A percentile compares a stretch with the other conserved stretches of the same genome.
Evolutionary conservation across 2,329 filamentous ascomycete genomes (phyloP).

Genomic region (Beauveria varroae): DNA sequence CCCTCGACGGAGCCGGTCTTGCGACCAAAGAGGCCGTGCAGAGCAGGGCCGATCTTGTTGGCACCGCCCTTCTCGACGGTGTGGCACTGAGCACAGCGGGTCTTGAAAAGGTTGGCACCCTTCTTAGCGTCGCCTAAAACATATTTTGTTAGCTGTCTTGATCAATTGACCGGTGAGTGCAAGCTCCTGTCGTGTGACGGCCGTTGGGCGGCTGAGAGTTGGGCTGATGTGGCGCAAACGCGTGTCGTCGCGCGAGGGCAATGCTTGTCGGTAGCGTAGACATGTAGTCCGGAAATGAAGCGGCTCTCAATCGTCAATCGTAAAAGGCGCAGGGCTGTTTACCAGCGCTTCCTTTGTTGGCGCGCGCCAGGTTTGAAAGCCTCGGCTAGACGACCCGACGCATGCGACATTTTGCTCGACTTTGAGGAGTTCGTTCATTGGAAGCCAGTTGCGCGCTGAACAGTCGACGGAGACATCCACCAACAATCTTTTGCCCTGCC

Average conservation of each 20-base stretch:
- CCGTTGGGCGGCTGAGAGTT: neutral
- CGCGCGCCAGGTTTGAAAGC: neutral
- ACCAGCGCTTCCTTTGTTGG: neutral
- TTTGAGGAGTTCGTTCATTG: neutral
- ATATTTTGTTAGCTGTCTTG: conserved; percentile 21
- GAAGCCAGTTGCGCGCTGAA: neutral
- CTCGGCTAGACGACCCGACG: neutral
- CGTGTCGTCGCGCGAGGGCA: neutral
- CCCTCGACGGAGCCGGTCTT: conserved; percentile 87
- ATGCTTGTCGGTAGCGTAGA: neutral
- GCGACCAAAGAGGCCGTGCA: conserved; percentile 96
- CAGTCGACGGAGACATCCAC: neutral
- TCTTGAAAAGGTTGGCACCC: conserved; percentile 99
- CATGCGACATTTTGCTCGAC: conserved; percentile 9
- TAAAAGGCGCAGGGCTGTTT: neutral
- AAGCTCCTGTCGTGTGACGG: neutral
- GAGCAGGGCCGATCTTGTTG: conserved; percentile 97
- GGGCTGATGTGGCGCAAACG: neutral
- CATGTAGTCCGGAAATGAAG: neutral
- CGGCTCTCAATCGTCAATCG: neutral
- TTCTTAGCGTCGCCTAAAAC: conserved; percentile 81
- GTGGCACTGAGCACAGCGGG: conserved; percentile 97
- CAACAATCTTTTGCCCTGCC: neutral
- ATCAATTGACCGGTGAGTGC: neutral
- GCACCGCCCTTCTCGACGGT: conserved; percentile 81